Base-by-base conservation (phyloP, 2,329 filamentous ascomycete genomes). In the Chrysoporthe puriensis region DNA sequence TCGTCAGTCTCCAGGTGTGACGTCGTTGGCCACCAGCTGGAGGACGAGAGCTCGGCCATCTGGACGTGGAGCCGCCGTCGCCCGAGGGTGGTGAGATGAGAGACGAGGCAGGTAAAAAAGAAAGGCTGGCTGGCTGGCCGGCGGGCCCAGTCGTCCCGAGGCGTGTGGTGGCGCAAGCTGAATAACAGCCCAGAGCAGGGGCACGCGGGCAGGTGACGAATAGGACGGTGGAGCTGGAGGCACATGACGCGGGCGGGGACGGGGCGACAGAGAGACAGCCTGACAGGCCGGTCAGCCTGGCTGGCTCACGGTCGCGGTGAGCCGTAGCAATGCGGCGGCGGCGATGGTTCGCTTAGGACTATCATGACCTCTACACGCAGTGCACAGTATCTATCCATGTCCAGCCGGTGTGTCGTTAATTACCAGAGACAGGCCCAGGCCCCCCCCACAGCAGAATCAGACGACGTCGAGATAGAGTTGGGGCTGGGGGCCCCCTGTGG, bases 171-270 rank as follows among this genome's bases (percentile, higher is more conserved):
- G 60, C 60, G 44, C 50, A 48, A 16, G n/a, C 57, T 26, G 26
- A 26, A 26, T 26, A 26, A 26, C 26, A 26, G 26, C 26, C 26
- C 26, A 26, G 32, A n/a, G 54, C 42, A n/a, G 16, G 21, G 50
- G 59, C 42, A 40, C 56, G 32, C 50, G n/a, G 40, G 32, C 52
- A 54, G 56, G 62, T 50, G 67, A 60, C 64, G 54, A 66, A 69
- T 63, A 44, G 42, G 63, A 42, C 11, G 46, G 16, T 44, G n/a
- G n/a, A 52, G 18, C 48, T 14, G 44, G 16, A 16, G 57, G 54
- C 67, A 66, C 64, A 69, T 69, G 67, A 69, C 63, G 52, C 13
- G 26, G 21, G 32, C 32, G 50, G 50, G 48, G 48, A 26, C 26
- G 26, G 26, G 26, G 26, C 26, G 26, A 26, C 26, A 26, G 26